A percentile compares a stretch with the other conserved stretches of the same genome.
phyloP scores from a whole-genome alignment of 2,329 filamentous ascomycete genomes.

The Penicillium capsulatum region DNA sequence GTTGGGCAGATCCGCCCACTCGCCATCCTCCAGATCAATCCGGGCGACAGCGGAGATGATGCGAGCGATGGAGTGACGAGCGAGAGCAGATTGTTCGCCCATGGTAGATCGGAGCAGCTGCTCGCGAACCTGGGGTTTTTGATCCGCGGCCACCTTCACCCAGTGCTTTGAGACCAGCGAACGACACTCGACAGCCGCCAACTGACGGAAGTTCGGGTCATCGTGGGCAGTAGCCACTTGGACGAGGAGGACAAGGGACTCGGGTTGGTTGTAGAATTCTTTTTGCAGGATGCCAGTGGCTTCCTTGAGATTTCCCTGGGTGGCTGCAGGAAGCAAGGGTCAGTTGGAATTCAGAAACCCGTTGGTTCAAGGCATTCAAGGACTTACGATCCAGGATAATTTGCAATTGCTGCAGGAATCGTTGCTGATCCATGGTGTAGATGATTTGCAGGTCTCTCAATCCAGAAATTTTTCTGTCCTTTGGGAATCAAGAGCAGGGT shows the following conservation, averaged over 20 bases:
- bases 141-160: constrained; percentile 64
- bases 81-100: constrained; percentile 69
- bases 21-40: constrained; percentile 78
- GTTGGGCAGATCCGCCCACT: constrained; percentile 77
- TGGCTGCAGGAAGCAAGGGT: constrained; percentile 54
- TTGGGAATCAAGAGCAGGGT: constrained; percentile 8
- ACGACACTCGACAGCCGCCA: constrained; percentile 84
- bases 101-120: constrained; percentile 80
- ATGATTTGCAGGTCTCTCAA: constrained; percentile 7
- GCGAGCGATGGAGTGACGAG: constrained; percentile 81
- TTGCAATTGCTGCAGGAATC: constrained; percentile 82
- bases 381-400: constrained; percentile 79
- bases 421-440: constrained; percentile 67
- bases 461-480: constrained; percentile 9
- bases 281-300: constrained; percentile 88
- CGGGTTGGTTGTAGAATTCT: constrained; percentile 82
- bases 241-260: constrained; percentile 78
- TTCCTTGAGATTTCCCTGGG: constrained; percentile 83
- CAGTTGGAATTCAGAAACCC: constrained; percentile 9
- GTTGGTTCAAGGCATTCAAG: not conserved
- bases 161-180: constrained; percentile 84
- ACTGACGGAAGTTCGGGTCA: constrained; percentile 69
- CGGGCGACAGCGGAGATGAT: constrained; percentile 83
- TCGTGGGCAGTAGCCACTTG: constrained; percentile 81
- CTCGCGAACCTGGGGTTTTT: constrained; percentile 76